Base-by-base conservation (phyloP, 108 stramenopile species). In the Nitzschia sp. region DNA sequence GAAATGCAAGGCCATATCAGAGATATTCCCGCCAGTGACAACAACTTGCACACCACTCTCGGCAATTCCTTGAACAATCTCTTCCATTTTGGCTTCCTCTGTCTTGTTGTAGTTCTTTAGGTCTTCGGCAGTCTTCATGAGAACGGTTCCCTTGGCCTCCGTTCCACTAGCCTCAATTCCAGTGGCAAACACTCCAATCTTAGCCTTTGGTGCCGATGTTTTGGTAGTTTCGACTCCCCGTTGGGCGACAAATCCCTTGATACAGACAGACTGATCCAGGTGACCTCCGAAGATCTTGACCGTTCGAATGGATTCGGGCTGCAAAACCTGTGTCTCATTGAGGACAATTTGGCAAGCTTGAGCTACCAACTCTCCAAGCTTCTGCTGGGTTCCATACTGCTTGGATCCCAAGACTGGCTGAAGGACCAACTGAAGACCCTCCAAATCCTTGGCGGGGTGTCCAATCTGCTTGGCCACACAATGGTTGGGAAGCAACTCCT, bases 71-170 rank as follows among this genome's bases (percentile, higher is more conserved):
- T 92, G 87, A 76, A 99, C 87, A 69, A 96, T 92, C 80, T 97
- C 96, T 72, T 98, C 96, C 94, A 99, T 97, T 68, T 92, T 92
- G 57, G 74, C 80, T 81, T 98, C 98, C 82, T 98, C 98, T 20
- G 94, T 88, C 71, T 92, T 91, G 91, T 97, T 98, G 94, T 97
- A 99, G 72, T 78, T 85, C 75, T 89, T 88, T 57, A 99, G 86
- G 75, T 99, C 97, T 59, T 98, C 98, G 14, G 97, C 98, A 57
- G 70, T 96, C 82, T 96, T 96, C 82, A 99, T 95, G 58, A 98
- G 79, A 53, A 99, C 97, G n/a, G 98, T 99, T 52, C 98, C 97
- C 89, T 99, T 98, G 66, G 98, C 95, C 82, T 99, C 98, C 7
- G 98, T 98, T 41, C 80, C 67, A 48, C 84, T 79, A 8, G 97